Percentiles rank a stretch among this genome's conserved stretches.
Evolutionary conservation across 2,329 filamentous ascomycete species (phyloP).

Genomic region (Cytospora paraplurivora): DNA sequence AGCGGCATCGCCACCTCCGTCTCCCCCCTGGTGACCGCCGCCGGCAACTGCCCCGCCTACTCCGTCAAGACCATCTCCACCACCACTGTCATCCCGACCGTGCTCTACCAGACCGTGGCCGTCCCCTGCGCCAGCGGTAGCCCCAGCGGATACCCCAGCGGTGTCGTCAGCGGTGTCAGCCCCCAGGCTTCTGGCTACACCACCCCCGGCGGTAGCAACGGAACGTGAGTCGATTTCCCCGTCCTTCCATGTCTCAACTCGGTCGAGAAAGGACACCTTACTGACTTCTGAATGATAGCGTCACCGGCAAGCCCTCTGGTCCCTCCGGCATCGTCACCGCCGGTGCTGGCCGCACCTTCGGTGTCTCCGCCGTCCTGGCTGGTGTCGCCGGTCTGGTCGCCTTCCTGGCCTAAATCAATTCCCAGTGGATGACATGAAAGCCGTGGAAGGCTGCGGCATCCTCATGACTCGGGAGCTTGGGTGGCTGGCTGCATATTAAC

Average conservation of each 20-base stretch:
- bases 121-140: slow-evolving; percentile 45
- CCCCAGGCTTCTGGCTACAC: slow-evolving; percentile 23
- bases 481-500: slow-evolving; percentile 18
- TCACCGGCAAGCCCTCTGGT: slow-evolving; percentile 36
- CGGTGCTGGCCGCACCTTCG: slow-evolving; percentile 53
- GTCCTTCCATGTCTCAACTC: neutral
- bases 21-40: slow-evolving; percentile 29
- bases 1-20: slow-evolving; percentile 18
- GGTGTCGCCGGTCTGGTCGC: slow-evolving; percentile 57
- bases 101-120: slow-evolving; percentile 53
- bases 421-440: neutral
- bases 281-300: slow-evolving; percentile 33
- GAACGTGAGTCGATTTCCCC: slow-evolving; percentile 35
- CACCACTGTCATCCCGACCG: slow-evolving; percentile 58
- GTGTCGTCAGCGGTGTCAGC: slow-evolving; percentile 6
- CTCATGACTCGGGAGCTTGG: slow-evolving; percentile 36
- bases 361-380: slow-evolving; percentile 57
- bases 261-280: too few relatives aligned
- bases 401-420: slow-evolving; percentile 53
- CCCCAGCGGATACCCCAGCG: slow-evolving; percentile 32
- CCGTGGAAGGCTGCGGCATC: slow-evolving; percentile 41
- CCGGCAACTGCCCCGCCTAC: slow-evolving; percentile 31
- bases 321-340: slow-evolving; percentile 47
- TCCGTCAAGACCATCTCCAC: slow-evolving; percentile 57
- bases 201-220: slow-evolving; percentile 35